Evolutionary conservation across 1,284 basidiomycete species (phyloP).

Genomic region (Hortiboletus rubellus): DNA sequence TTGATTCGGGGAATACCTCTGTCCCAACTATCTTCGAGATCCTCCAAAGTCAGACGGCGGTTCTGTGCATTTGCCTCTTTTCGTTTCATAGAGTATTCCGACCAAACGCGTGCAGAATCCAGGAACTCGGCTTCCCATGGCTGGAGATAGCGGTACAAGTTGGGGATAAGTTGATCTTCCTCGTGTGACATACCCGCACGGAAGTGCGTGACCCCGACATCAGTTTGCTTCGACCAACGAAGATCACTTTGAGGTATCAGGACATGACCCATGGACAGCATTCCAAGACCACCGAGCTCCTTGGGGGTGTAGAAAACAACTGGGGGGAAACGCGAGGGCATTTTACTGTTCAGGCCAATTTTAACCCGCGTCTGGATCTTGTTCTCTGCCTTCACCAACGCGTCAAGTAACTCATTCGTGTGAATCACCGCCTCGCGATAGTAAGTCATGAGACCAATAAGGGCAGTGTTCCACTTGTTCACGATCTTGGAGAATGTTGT

Average conservation of each 20-base stretch:
- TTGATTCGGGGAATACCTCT: conserved; percentile 98
- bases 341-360: conserved; percentile 98
- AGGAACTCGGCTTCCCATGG: conserved; percentile 99
- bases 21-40: conserved; percentile 97
- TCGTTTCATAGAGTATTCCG: conserved; percentile 99
- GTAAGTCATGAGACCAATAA: conserved; percentile 96
- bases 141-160: conserved; percentile 96
- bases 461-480: conserved; percentile 98
- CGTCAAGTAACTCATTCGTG: conserved; percentile 93
- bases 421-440: conserved; percentile 99
- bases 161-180: conserved; percentile 93
- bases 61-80: conserved; percentile 99
- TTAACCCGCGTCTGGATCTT: conserved; percentile 99
- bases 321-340: conserved; percentile 98
- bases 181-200: conserved; percentile 96
- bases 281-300: conserved; percentile 96
- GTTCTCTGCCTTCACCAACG: conserved; percentile 96
- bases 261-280: conserved; percentile 99
- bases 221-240: conserved; percentile 98
- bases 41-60: conserved; percentile 93
- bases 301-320: conserved; percentile 97
- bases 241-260: conserved; percentile 97
- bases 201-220: conserved; percentile 95
- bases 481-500: conserved; percentile 99
- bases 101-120: conserved; percentile 98